Base-by-base conservation (phyloP, 768 basidiomycete genomes). In the Agaricus subrufescens region DNA sequence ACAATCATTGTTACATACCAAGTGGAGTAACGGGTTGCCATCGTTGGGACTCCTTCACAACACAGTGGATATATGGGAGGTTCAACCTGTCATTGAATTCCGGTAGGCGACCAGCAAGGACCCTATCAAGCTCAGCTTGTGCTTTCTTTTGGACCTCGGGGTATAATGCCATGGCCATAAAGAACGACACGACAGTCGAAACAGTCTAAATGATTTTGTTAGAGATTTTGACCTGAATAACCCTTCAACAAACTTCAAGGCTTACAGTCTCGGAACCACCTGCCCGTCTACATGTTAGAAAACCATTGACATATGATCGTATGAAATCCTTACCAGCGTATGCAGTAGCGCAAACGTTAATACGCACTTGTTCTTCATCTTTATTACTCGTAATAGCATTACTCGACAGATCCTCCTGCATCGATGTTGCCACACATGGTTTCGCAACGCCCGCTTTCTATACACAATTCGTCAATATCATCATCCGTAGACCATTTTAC, bases 11-110 rank as follows among this genome's bases (percentile, higher is more conserved):
- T 12, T 11, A 51, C 59, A 5, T 39, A 59, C 62, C 54, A 10
- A 71, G 48, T 3, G 73, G 73, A 0, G 60, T 61, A 3, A 69
- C 61, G 29, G 63, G 62, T 31, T 68, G 63, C 73, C 72, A 73
- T 26, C 74, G 60, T 30, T 70, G 56, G 0, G 69, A 60, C 58
- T 77, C 75, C 52, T 69, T 72, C 34, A 75, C 63, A 12, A 72
- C 49, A 0, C 71, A 73, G 23, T 63, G 63, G 10, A 73, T 58
- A 45, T 72, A 76, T 0, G 73, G 73, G 2, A 77, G 58, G 8
- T 42, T 23, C 2, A 50, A 50, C 7, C 61, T 51, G 27, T 61
- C 60, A 3, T 66, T 67, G n/a, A 71, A 54, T 0, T 59, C 68
- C 2, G 75, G 74, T 3, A 78, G 63, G 0, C 74, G 66, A 23